Percentiles rank a stretch among this genome's conserved stretches.
phyloP scores from a whole-genome alignment of 2,329 filamentous ascomycete genomes.

The Lasiodiplodia sp. region DNA sequence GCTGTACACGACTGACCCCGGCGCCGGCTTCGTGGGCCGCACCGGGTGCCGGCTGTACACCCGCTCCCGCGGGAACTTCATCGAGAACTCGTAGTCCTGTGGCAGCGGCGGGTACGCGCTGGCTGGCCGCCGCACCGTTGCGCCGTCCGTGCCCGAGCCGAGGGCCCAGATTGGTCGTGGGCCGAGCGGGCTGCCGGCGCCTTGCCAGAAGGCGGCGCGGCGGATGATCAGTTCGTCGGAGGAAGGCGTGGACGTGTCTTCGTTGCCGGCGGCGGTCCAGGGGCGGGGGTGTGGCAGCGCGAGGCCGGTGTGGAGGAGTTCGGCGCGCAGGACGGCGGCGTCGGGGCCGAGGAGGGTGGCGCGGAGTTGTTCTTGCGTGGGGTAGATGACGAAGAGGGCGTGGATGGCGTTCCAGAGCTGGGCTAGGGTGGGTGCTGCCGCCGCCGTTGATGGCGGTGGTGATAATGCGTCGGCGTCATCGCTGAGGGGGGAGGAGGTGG shows the following conservation, averaged over 20 bases:
- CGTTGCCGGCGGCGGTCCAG: slow-evolving; percentile 37
- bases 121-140: slow-evolving; percentile 1
- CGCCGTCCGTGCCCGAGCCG: background rate
- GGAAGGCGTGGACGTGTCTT: slow-evolving; percentile 39
- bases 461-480: too few species aligned
- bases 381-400: background rate
- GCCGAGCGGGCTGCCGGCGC: slow-evolving; percentile 52
- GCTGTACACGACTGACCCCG: slow-evolving; percentile 76
- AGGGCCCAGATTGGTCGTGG: slow-evolving; percentile 50
- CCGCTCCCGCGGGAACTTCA: slow-evolving; percentile 54
- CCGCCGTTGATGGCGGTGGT: too few species aligned
- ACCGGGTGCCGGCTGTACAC: slow-evolving; percentile 73
- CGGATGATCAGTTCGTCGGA: slow-evolving; percentile 57
- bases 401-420: background rate
- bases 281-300: slow-evolving; percentile 52
- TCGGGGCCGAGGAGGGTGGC: slow-evolving; percentile 50
- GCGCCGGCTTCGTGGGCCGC: slow-evolving; percentile 73
- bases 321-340: slow-evolving; percentile 49
- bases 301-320: slow-evolving; percentile 38
- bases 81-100: slow-evolving; percentile 52
- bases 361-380: slow-evolving; percentile 44
- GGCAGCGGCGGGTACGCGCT: slow-evolving; percentile 45
- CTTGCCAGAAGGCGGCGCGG: slow-evolving; percentile 57
- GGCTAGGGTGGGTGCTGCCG: background rate
- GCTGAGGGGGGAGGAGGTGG: too few species aligned